Evolutionary conservation across 495 filamentous ascomycete species (phyloP).

Genomic region (Aspergillus homomorphus): DNA sequence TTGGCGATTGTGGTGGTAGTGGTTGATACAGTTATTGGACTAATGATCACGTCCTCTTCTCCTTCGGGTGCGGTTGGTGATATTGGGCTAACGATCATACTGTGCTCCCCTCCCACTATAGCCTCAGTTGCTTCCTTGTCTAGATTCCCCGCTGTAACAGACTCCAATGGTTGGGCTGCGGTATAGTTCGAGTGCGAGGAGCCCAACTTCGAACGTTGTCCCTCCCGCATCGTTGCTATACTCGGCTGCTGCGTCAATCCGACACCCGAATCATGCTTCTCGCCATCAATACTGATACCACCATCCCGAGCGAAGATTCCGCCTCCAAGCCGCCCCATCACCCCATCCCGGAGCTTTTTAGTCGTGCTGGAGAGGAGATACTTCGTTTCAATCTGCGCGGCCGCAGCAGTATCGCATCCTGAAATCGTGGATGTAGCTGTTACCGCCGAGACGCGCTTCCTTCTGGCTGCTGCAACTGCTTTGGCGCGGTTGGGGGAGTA

Average conservation of each 20-base stretch:
- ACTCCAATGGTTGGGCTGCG: background rate
- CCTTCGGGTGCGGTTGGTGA: background rate
- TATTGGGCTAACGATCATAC: background rate
- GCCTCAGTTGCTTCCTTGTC: background rate
- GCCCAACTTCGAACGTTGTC: conserved; percentile 12
- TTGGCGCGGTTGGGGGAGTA: background rate
- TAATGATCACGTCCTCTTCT: background rate
- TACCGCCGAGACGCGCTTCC: background rate
- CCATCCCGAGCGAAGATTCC: conserved; percentile 1
- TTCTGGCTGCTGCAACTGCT: background rate
- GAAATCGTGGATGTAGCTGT: background rate
- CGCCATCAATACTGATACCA: conserved; percentile 6
- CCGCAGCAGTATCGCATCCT: background rate
- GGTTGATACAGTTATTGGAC: background rate
- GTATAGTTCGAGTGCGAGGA: conserved; percentile 8
- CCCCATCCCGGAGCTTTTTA: background rate
- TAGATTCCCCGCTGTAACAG: background rate
- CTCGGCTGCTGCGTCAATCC: conserved; percentile 22
- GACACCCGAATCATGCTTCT: conserved; percentile 21
- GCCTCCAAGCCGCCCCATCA: background rate
- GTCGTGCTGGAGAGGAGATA: conserved; percentile 4
- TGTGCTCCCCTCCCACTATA: background rate
- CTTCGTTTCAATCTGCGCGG: conserved; percentile 14
- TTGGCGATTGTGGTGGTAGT: background rate
- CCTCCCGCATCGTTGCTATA: conserved; percentile 18